Evolutionary conservation across 306 rosid species (phyloP), one percentile per base, ranked within the genome.

Genomic region (Trifolium dubium): DNA sequence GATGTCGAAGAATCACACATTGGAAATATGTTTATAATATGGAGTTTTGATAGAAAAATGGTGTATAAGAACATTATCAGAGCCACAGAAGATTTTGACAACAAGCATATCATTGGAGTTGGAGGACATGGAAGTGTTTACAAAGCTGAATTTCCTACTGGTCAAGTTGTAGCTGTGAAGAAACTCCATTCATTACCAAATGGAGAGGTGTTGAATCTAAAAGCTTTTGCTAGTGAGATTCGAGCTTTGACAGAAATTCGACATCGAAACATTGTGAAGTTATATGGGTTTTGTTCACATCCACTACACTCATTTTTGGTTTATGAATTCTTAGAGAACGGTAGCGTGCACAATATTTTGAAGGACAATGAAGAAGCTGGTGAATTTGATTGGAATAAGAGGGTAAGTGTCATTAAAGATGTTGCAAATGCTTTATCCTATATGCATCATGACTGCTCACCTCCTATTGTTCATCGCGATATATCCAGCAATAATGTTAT

Each of bases 271-370:
- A 56, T 56, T 28, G 63, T 56, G 8, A 56, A 56, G 37, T 28
- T 56, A 56, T 29, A 56, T 56, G 63, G 63, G 11, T 59, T 5
- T 59, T 59, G 64, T 30, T 59, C 64, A 29, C 64, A 59, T 30
- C 1, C 5, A 59, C 11, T 13, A 2, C 40, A 59, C 11, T 10
- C 40, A 1, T 30, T 59, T 30, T 59, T 59, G 64, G 64, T 59
- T 30, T 59, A 59, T 59, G 40, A 59, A 2, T 59, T 59, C 17
- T 23, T 59, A 5, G 64, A 59, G 40, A 59, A 30, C 5, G 64
- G 40, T 18, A 53, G 60, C 4, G 0, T 53, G 14, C 6, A 53
- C 60, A 53, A 53, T 0, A 53, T 53, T 1, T 53, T 53, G 14
- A 53, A 18, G 0, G 30, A 53, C 0, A 2, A 18, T 18, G 30